Evolutionary conservation across 2,329 filamentous ascomycete species (phyloP), one percentile per base, ranked within the genome.

Genomic region (Neobulgaria alba): DNA sequence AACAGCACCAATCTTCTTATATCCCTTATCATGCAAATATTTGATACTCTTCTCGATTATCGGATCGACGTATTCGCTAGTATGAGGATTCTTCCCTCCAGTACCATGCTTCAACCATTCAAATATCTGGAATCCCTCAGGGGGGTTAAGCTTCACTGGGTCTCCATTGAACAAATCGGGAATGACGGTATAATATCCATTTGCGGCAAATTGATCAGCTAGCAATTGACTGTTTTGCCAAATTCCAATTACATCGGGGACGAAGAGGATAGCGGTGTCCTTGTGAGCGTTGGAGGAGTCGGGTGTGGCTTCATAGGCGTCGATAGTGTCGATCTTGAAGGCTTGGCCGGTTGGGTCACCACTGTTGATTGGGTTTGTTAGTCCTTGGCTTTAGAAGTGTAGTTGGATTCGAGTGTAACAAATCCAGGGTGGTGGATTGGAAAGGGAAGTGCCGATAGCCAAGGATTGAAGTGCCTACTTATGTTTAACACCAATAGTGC

Each of bases 131-230:
- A 71, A 67, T 31, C 49, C 67, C 14, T 58, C 63, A 5, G 67
- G 63, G 12, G 38, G 36, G 57, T 79, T 72, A 47, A 81, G 54
- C 1, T 65, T 56, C 39, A 85, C 59, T 12, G 75, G 58, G 55
- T 85, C 78, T 45, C 79, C 81, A 48, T 77, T 70, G 69, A 87
- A 84, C 38, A 83, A 62, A 60, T 89, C 84, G 19, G 82, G 74
- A 46, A 88, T 70, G 31, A 85, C 64, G 41, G 54, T 57, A 26
- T 53, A 57, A 34, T 57, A 57, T 7, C 56, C 84, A 58, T 82
- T 82, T 49, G 75, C 74, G 42, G 85, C 85, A 59, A 73, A 83
- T 55, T 84, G 75, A 66, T 89, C 85, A 45, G 83, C 83, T 53
- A 87, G 73, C 47, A 83, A 66, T 62, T 80, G 63, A 56, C 67